Conservation (phyloP, 2,329 filamentous ascomycete species). For the Madurella fahalii region DNA sequence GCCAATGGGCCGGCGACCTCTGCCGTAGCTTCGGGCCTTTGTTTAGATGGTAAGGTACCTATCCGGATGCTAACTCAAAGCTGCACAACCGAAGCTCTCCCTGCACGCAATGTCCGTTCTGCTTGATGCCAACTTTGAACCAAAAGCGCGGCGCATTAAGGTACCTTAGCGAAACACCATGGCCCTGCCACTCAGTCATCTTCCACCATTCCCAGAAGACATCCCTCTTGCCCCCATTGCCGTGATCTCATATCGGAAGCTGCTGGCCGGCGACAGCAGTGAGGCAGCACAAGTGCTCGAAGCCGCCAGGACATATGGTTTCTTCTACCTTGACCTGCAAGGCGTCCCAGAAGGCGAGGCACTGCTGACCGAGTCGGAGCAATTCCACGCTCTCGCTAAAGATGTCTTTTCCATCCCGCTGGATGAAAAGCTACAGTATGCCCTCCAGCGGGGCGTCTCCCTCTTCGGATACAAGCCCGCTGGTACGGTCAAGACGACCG, state of each 20-base stretch:
- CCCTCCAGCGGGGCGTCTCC: slow-evolving; percentile 20
- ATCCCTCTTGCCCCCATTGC: slow-evolving; percentile 12
- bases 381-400: slow-evolving; percentile 19
- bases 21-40: no score
- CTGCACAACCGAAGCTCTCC: no score
- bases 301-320: slow-evolving; percentile 11
- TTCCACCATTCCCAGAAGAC: slow-evolving; percentile 12
- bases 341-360: slow-evolving; percentile 4
- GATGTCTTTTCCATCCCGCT: slow-evolving; percentile 28
- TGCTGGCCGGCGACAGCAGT: slow-evolving; percentile 1
- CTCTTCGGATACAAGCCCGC: slow-evolving; percentile 34
- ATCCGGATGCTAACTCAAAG: no score
- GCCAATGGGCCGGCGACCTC: no score
- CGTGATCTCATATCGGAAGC: slow-evolving; percentile 4
- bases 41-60: no score
- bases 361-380: slow-evolving; percentile 5
- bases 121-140: not conserved
- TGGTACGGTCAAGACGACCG: slow-evolving; percentile 28
- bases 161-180: not conserved
- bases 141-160: not conserved
- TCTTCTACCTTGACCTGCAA: no score
- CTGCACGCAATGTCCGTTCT: not conserved
- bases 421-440: slow-evolving; percentile 28
- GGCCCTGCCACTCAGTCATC: not conserved
- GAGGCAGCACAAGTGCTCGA: slow-evolving; percentile 9